Evolutionary conservation across 1,284 basidiomycete genomes (phyloP).

Genomic region (Serendipita sp.): DNA sequence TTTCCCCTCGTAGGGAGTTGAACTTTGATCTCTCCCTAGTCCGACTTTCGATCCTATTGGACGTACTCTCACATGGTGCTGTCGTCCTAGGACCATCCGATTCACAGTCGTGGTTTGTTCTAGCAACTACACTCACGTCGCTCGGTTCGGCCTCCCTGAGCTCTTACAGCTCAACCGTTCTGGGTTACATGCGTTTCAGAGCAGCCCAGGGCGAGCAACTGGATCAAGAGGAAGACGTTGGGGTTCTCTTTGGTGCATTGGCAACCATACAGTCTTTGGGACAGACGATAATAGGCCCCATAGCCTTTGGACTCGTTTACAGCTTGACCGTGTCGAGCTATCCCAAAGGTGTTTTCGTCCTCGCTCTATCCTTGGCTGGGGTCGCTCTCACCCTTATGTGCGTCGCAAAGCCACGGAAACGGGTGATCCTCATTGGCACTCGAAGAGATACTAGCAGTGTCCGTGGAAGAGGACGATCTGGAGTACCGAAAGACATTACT

Average conservation of each 20-base stretch:
- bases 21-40: slow-evolving; percentile 52
- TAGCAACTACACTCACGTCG: slow-evolving; percentile 40
- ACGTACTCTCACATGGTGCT: slow-evolving; percentile 47
- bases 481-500: neutral
- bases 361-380: slow-evolving; percentile 36
- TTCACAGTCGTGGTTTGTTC: slow-evolving; percentile 39
- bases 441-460: neutral
- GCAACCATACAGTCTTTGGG: slow-evolving; percentile 50
- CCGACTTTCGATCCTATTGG: slow-evolving; percentile 44
- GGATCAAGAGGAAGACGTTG: slow-evolving; percentile 25
- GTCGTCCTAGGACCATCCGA: slow-evolving; percentile 35
- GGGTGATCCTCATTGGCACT: slow-evolving; percentile 9
- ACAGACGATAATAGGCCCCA: slow-evolving; percentile 53
- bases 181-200: neutral
- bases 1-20: slow-evolving; percentile 33
- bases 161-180: slow-evolving; percentile 32
- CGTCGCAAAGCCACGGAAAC: slow-evolving; percentile 34
- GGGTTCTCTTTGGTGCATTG: slow-evolving; percentile 52
- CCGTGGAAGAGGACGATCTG: neutral
- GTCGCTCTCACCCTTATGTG: slow-evolving; percentile 33
- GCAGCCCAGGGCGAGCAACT: slow-evolving; percentile 6
- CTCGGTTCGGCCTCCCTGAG: slow-evolving; percentile 48
- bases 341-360: slow-evolving; percentile 52
- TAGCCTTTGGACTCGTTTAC: slow-evolving; percentile 57
- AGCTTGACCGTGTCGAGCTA: slow-evolving; percentile 46